phyloP scores from a whole-genome alignment of 163 green algal species.

The Coccomyxa subellipsoidea region DNA sequence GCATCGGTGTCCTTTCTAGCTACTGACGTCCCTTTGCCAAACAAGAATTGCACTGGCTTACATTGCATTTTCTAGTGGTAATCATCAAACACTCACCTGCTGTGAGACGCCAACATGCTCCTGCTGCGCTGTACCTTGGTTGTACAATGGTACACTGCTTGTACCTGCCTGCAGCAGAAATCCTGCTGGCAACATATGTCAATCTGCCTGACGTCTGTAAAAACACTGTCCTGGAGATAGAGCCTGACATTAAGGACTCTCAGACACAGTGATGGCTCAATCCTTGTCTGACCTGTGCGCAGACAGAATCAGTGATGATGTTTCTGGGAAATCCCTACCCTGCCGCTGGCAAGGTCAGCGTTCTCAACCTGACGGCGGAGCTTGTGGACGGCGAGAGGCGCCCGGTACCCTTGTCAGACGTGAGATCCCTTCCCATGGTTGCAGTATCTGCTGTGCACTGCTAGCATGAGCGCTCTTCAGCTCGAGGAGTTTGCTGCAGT shows the following conservation, averaged over 20 bases:
- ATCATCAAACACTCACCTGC: too few relatives aligned
- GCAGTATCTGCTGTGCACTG: neutral
- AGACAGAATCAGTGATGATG: slow-evolving; percentile 7
- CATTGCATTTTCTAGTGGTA: neutral
- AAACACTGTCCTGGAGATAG: too few relatives aligned
- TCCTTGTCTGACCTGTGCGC: neutral
- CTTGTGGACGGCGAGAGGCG: slow-evolving; percentile 8
- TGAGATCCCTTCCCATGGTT: neutral
- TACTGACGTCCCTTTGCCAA: neutral
- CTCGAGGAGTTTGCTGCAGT: too few relatives aligned
- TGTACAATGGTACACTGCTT: neutral
- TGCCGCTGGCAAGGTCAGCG: neutral
- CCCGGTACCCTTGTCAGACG: slow-evolving; percentile 9
- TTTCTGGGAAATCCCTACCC: slow-evolving; percentile 9
- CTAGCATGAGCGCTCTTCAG: too few relatives aligned
- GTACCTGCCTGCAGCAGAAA: too few relatives aligned
- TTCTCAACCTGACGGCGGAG: slow-evolving; percentile 8
- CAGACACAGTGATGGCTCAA: too few relatives aligned
- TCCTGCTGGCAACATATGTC: too few relatives aligned
- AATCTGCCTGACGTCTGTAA: too few relatives aligned
- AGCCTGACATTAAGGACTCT: too few relatives aligned
- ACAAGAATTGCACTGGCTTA: neutral
- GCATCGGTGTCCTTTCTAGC: neutral
- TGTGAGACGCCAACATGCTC: too few relatives aligned
- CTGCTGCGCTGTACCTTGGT: neutral